These are phyloP conservation scores for Paralagenidium karlingii DNA, from an alignment of 352 stramenopile species.

Conservation along the genomic window DNA sequence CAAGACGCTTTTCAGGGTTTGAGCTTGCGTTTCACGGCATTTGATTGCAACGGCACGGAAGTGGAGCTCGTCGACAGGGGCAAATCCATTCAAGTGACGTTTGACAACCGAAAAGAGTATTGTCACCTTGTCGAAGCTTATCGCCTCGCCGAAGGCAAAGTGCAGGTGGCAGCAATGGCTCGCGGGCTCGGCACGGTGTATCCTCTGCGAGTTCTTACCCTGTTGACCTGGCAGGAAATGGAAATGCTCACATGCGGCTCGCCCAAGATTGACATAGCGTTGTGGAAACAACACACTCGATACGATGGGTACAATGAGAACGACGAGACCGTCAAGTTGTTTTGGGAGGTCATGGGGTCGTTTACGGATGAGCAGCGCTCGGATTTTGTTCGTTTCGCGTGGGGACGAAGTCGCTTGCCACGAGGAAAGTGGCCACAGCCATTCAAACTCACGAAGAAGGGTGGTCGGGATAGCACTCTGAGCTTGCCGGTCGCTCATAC, in stretches of 20 bases:
- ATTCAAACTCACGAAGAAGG: slow-evolving; percentile 88
- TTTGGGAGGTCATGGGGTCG: slow-evolving; percentile 81
- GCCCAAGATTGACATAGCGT: slow-evolving; percentile 82
- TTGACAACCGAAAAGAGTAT: slow-evolving; percentile 79
- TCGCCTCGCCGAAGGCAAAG: slow-evolving; percentile 60
- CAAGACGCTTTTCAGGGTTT: slow-evolving; percentile 54
- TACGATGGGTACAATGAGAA: slow-evolving; percentile 84
- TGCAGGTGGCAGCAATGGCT: slow-evolving; percentile 63
- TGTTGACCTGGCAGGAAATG: slow-evolving; percentile 86
- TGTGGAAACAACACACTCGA: slow-evolving; percentile 77
- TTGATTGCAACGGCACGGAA: slow-evolving; percentile 71
- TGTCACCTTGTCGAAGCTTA: slow-evolving; percentile 66
- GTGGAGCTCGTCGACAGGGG: slow-evolving; percentile 76
- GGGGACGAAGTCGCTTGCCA: slow-evolving; percentile 86
- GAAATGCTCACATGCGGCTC: slow-evolving; percentile 86
- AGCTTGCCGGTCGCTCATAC: slow-evolving; percentile 90
- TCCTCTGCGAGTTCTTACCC: slow-evolving; percentile 70
- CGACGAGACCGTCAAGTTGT: slow-evolving; percentile 73
- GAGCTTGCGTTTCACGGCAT: slow-evolving; percentile 68
- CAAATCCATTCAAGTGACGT: slow-evolving; percentile 49
- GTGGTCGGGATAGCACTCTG: slow-evolving; percentile 59
- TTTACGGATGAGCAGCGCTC: slow-evolving; percentile 84
- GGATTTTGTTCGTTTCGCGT: slow-evolving; percentile 90
- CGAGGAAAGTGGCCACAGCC: slow-evolving; percentile 79
- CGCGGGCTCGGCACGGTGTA: slow-evolving; percentile 77